Percentiles rank a stretch among this genome's conserved stretches.
Conservation (phyloP, 2,329 filamentous ascomycete species). For the Colletotrichum limetticola region DNA sequence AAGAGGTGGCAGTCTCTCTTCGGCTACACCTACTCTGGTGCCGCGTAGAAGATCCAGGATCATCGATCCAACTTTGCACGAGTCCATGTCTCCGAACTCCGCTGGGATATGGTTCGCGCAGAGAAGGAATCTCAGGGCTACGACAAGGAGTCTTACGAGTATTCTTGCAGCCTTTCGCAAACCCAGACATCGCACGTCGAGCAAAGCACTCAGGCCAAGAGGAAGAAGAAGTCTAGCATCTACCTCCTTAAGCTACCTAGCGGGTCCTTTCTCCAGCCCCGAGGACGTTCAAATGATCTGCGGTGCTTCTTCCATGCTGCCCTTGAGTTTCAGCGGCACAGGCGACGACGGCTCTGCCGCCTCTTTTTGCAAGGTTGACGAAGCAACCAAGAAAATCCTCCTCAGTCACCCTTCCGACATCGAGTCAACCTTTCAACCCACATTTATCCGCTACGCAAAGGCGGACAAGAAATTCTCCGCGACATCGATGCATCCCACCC, state of each 20-base stretch:
- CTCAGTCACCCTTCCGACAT: neutral
- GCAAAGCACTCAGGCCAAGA: neutral
- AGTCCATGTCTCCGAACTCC: neutral
- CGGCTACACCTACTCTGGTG: neutral
- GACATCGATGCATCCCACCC: conserved; percentile 30
- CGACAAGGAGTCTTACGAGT: conserved; percentile 34
- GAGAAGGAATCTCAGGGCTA: conserved; percentile 9
- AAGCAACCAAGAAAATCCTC: neutral
- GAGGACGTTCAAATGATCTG: neutral
- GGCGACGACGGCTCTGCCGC: neutral
- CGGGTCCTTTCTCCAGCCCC: conserved; percentile 1
- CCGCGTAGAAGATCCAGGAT: conserved; percentile 16
- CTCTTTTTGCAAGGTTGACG: neutral
- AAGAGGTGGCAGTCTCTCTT: conserved; percentile 27
- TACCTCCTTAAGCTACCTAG: conserved; percentile 16
- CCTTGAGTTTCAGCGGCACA: neutral
- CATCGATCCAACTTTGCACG: conserved; percentile 25
- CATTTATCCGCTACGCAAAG: conserved; percentile 26
- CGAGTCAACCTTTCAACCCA: neutral
- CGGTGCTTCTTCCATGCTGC: neutral
- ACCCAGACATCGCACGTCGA: neutral
- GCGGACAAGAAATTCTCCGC: conserved; percentile 33
- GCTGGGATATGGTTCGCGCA: conserved; percentile 22
- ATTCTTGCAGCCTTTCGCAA: conserved; percentile 3
- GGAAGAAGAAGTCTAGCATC: neutral